Base-by-base conservation (phyloP, 2,329 filamentous ascomycete genomes). In the Venturia pyrina region DNA sequence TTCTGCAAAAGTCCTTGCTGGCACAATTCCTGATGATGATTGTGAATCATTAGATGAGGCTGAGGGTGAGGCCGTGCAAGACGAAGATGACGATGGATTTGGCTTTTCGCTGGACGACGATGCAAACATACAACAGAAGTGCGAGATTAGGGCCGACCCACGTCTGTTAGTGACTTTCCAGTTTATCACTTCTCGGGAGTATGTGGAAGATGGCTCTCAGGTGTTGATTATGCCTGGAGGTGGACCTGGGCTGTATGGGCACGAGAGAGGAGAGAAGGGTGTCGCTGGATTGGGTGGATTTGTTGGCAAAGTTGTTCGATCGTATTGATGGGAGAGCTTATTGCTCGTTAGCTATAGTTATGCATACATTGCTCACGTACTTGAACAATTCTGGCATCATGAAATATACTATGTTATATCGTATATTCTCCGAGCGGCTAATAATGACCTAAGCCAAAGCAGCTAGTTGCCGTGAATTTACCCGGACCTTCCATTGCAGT, bases 201-300 rank as follows among this genome's bases (percentile, higher is more conserved):
- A 88, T 83, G 83, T 92, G 63, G 87, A 91, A 74, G 74, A 88
- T 62, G 89, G 87, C 2, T 87, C 87, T 48, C 85, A 84, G 68
- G 85, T 91, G 34, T 79, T 93, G 60, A 79, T 93, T 13, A 81
- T 92, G 74, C 89, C 90, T 69, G 89, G 89, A 3, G 87, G 87
- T 19, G 86, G 85, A 56, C 85, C 85, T 64, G 87, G 80, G 0
- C 74, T 81, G 1, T 78, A 80, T 44, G 84, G 82, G 56, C 86
- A 82, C 41, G 78, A 81, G 70, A 74, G 79, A 48, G 78, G 77
- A 2, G 75, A 79, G 37, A 79, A 78, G 65, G 78, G 81, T 0
- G 72, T 82, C 15, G 80, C 81, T 11, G 87, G 88, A 0, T 74
- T 93, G 21, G 89, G 91, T 68, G 89, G 89, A 0, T 89, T 87